Evolutionary conservation across 75 land plant genomes (phyloP).

Genomic region (Ceratopteris richardii): DNA sequence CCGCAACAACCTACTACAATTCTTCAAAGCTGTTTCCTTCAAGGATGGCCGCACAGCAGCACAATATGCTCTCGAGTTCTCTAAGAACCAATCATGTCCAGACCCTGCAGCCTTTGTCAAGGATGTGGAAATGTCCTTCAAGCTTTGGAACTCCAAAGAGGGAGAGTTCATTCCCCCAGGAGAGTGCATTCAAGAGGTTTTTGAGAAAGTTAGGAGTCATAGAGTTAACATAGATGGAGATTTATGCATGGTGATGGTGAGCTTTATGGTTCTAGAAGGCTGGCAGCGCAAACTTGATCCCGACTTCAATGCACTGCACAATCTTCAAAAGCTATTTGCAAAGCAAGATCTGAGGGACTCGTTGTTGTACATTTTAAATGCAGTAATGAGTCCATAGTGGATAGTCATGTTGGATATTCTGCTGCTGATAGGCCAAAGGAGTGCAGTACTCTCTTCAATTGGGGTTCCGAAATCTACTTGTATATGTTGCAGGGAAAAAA

Average conservation of each 20-base stretch:
- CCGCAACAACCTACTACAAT: slow-evolving; percentile 46
- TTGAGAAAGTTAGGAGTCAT: slow-evolving; percentile 70
- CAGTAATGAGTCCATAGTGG: slow-evolving; percentile 43
- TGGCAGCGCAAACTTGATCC: slow-evolving; percentile 77
- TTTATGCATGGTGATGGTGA: slow-evolving; percentile 81
- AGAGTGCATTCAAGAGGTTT: slow-evolving; percentile 66
- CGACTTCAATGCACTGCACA: slow-evolving; percentile 43
- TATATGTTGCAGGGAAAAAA: too few relatives aligned
- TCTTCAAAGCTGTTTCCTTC: slow-evolving; percentile 75
- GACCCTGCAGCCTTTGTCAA: slow-evolving; percentile 57
- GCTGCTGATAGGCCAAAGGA: too few relatives aligned
- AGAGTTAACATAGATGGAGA: slow-evolving; percentile 80
- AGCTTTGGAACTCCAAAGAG: slow-evolving; percentile 59
- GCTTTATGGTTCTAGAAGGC: slow-evolving; percentile 84
- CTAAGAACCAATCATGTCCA: slow-evolving; percentile 68
- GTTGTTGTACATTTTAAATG: slow-evolving; percentile 42
- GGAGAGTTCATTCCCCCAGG: slow-evolving; percentile 54
- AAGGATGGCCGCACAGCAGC: slow-evolving; percentile 77
- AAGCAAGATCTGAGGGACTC: slow-evolving; percentile 40
- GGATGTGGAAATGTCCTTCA: slow-evolving; percentile 57
- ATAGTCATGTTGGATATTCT: too few relatives aligned
- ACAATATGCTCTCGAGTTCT: slow-evolving; percentile 65
- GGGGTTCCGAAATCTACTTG: too few relatives aligned
- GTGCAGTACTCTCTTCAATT: too few relatives aligned
- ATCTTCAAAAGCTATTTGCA: slow-evolving; percentile 37